phyloP scores from a whole-genome alignment of 2,329 filamentous ascomycete species.

The Colletotrichum filicis region DNA sequence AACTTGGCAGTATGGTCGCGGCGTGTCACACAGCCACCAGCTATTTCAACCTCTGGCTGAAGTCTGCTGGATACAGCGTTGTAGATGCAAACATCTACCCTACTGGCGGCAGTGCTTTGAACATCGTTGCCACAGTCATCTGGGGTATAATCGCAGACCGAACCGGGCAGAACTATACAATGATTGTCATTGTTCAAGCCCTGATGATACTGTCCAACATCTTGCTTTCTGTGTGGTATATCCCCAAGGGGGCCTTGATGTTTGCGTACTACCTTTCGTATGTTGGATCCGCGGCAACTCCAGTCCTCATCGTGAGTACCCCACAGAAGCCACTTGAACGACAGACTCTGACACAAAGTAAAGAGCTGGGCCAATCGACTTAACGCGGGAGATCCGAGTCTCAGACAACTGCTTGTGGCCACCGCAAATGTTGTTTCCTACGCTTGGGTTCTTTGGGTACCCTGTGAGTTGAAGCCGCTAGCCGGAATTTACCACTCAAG shows the following conservation, averaged over 20 bases:
- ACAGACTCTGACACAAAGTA: background rate
- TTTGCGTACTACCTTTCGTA: constrained; percentile 39
- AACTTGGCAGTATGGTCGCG: constrained; percentile 27
- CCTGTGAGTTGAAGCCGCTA: background rate
- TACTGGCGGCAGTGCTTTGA: constrained; percentile 33
- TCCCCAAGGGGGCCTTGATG: constrained; percentile 36
- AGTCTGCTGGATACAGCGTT: constrained; percentile 52
- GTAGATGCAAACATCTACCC: constrained; percentile 64
- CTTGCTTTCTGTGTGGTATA: constrained; percentile 38
- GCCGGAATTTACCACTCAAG: background rate
- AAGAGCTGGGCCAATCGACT: constrained; percentile 24
- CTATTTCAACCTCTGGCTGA: constrained; percentile 51
- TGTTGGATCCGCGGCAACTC: constrained; percentile 36
- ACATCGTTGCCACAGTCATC: constrained; percentile 31
- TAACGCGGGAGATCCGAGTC: constrained; percentile 16
- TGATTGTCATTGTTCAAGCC: constrained; percentile 31
- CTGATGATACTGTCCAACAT: constrained; percentile 38
- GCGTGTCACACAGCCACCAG: constrained; percentile 26
- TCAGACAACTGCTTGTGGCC: constrained; percentile 12
- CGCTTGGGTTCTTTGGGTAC: constrained; percentile 26
- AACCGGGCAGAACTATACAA: constrained; percentile 34
- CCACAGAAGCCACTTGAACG: rapidly evolving
- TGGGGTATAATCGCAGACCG: constrained; percentile 38
- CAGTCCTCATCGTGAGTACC: constrained; percentile 38
- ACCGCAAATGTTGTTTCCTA: constrained; percentile 23